These are phyloP conservation scores for Herpomyces periplanetae DNA, from an alignment of 2,329 filamentous ascomycete genomes.

Conservation along the genomic window DNA sequence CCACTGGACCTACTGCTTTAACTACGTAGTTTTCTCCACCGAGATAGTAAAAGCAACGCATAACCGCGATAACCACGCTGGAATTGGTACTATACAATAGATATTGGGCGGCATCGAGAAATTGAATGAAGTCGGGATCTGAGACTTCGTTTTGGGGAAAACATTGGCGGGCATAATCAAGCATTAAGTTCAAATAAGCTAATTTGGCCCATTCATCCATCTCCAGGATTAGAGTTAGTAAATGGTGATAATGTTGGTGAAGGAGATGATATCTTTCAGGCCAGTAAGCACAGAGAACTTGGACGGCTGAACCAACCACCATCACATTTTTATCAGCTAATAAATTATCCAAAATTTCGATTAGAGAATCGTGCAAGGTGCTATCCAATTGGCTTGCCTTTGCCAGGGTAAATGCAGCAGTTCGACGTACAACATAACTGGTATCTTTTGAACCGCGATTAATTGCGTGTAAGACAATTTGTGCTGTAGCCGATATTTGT, in stretches of 20 bases:
- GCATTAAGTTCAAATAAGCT: conserved; percentile 40
- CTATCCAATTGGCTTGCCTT: conserved; percentile 84
- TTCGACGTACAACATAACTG: conserved; percentile 68
- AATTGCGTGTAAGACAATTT: conserved; percentile 81
- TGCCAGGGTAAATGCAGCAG: conserved; percentile 64
- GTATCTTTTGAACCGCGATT: conserved; percentile 76
- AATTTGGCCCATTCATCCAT: conserved; percentile 98
- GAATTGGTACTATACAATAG: conserved; percentile 71
- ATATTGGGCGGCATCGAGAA: conserved; percentile 41
- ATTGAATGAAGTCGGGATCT: conserved; percentile 42
- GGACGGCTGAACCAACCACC: conserved; percentile 70
- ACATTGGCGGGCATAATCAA: conserved; percentile 44
- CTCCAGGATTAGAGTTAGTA: conserved; percentile 68
- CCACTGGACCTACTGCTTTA: conserved; percentile 36
- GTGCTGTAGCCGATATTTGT: conserved; percentile 79
- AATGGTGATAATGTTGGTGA: conserved; percentile 46
- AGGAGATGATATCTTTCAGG: conserved; percentile 56
- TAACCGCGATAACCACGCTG: conserved; percentile 56
- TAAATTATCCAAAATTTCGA: conserved; percentile 37
- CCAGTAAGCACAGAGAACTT: conserved; percentile 57
- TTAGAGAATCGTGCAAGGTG: conserved; percentile 37
- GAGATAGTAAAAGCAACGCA: conserved; percentile 45
- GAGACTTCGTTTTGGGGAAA: conserved; percentile 30
- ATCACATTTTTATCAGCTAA: conserved; percentile 78
- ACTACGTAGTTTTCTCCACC: conserved; percentile 38